Conservation (phyloP, 306 rosid species). For the Lablab purpureus region DNA sequence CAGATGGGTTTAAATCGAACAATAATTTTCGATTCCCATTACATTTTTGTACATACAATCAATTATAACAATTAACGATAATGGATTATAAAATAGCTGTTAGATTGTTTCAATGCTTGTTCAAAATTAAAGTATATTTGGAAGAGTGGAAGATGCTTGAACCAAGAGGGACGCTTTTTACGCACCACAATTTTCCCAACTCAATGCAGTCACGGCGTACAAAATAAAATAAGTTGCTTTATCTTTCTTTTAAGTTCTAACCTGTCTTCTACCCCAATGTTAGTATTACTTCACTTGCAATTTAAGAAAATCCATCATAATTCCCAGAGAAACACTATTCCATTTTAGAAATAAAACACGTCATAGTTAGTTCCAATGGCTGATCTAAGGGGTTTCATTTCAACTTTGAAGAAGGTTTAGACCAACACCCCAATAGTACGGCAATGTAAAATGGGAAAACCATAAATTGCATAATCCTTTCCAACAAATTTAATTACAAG, state of each 20-base stretch:
- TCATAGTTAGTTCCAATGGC: background rate
- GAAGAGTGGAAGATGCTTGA: background rate
- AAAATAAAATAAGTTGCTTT: slow-evolving; percentile 24
- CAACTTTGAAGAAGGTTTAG: background rate
- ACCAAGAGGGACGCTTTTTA: background rate
- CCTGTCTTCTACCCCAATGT: slow-evolving; percentile 1
- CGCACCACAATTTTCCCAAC: background rate
- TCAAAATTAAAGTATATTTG: background rate
- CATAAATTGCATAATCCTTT: slow-evolving; percentile 45
- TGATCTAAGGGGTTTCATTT: slow-evolving; percentile 20
- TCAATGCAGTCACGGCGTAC: background rate
- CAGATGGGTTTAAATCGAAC: background rate
- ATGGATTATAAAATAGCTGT: background rate
- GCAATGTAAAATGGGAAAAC: slow-evolving; percentile 25
- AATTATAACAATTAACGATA: too few species aligned
- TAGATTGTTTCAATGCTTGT: background rate
- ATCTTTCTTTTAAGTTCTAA: slow-evolving; percentile 2
- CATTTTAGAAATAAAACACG: slow-evolving; percentile 10
- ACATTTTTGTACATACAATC: too few species aligned
- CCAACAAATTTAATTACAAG: slow-evolving; percentile 44
- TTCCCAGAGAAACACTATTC: slow-evolving; percentile 2
- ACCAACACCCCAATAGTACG: background rate
- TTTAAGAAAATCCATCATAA: slow-evolving; percentile 34
- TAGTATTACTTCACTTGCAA: slow-evolving; percentile 46
- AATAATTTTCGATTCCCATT: background rate